Conservation (phyloP, 2,329 filamentous ascomycete species). For the Phialophora chinensis region DNA sequence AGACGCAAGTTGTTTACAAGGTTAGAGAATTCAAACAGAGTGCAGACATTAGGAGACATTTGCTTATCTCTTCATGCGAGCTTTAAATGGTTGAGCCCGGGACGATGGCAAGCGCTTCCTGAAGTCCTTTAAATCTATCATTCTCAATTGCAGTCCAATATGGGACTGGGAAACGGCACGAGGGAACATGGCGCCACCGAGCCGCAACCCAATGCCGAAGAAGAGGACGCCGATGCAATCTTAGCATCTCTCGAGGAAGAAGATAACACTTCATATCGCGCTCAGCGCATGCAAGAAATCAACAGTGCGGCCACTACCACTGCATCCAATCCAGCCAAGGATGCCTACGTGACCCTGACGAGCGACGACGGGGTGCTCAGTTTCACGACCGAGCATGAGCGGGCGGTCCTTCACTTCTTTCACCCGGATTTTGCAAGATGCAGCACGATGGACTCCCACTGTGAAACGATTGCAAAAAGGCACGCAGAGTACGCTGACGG, state of each 20-base stretch:
- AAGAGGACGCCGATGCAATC: constrained; percentile 65
- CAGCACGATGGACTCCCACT: constrained; percentile 65
- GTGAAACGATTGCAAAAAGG: constrained; percentile 52
- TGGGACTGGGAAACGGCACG: constrained; percentile 2
- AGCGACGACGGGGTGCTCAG: constrained; percentile 65
- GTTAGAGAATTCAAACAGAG: not conserved
- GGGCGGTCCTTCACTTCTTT: constrained; percentile 68
- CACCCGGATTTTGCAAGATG: constrained; percentile 69
- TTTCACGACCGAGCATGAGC: constrained; percentile 63
- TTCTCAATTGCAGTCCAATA: not conserved
- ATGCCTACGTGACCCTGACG: constrained; percentile 47
- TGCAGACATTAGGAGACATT: not conserved
- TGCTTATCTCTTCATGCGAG: not conserved
- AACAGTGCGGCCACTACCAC: constrained; percentile 23
- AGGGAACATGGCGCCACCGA: constrained; percentile 2
- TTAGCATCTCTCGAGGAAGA: constrained; percentile 62
- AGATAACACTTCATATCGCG: constrained; percentile 62
- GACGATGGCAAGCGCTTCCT: not conserved
- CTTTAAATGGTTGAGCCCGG: not conserved
- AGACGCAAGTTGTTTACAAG: not conserved
- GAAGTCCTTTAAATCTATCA: not conserved
- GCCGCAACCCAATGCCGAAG: constrained; percentile 52
- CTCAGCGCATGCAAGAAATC: constrained; percentile 42
- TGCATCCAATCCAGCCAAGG: constrained; percentile 32
- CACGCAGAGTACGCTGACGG: constrained; percentile 42